These are phyloP conservation scores for Dendrobium officinale DNA, from an alignment of 106 monocot genomes.

Conservation along the genomic window DNA sequence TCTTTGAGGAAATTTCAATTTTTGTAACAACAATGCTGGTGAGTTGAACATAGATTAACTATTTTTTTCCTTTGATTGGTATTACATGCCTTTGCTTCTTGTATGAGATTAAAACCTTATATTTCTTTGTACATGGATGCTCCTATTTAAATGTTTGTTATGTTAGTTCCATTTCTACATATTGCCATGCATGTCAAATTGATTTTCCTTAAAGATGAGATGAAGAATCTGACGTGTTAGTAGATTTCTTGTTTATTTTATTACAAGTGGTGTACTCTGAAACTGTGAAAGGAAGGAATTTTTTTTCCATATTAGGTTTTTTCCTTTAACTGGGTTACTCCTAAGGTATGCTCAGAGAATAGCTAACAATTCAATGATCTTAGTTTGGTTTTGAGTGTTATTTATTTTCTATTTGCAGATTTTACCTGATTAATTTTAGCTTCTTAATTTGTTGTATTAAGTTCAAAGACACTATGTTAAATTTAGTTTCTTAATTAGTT, in stretches of 20 bases:
- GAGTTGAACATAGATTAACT: constrained; percentile 18
- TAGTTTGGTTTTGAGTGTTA: too few relatives aligned
- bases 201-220: neutral
- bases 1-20: constrained; percentile 90
- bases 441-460: too few relatives aligned
- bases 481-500: too few relatives aligned
- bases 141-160: neutral
- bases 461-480: too few relatives aligned
- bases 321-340: too few relatives aligned
- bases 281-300: neutral
- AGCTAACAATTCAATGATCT: too few relatives aligned
- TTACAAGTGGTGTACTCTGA: neutral
- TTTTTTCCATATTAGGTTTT: too few relatives aligned
- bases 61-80: neutral
- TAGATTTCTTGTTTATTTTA: neutral
- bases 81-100: neutral
- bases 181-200: neutral
- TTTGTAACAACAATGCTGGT: constrained; percentile 94
- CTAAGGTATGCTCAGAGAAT: too few relatives aligned
- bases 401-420: too few relatives aligned
- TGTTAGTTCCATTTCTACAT: neutral
- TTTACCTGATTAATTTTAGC: too few relatives aligned
- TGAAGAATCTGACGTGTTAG: neutral
- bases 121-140: neutral
- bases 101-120: neutral